Base-by-base conservation (phyloP, 2,329 filamentous ascomycete genomes). In the Fusarium acutatum region DNA sequence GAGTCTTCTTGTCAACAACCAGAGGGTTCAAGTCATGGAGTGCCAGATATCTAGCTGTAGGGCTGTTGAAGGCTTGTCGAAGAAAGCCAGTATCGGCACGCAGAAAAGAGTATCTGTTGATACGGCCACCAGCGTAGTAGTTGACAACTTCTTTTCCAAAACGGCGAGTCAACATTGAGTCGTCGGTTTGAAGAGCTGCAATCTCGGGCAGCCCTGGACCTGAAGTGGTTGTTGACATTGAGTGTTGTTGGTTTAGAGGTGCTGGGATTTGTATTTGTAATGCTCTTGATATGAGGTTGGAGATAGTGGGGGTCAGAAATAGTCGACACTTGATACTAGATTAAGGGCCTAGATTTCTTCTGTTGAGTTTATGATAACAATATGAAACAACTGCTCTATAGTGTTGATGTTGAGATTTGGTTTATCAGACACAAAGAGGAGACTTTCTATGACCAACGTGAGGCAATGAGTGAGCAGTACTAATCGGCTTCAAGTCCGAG, bases 101-200 rank as follows among this genome's bases (percentile, higher is more conserved):
- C 32, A 96, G 86, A 82, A 96, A 96, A 22, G 92, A 94, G 52
- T 95, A 88, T 50, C 94, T 91, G 84, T 96, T 96, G 64, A 96
- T 83, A 12, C 91, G 92, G 61, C 89, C 92, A 75, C 93, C 92
- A 56, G 93, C 90, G 83, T 95, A 96, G 88, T 96, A 96, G 83
- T 96, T 96, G 80, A 92, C 88, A 70, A 94, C 86, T 83, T 96
- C 94, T 75, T 89, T 91, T 82, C 94, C 94, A 83, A 95, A 96
- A 80, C 92, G 94, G 67, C 89, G 87, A 76, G 91, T 90, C 78
- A 96, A 86, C 90, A 94, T 94, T 18, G 88, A 90, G 81, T 87
- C 84, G 82, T 88, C 82, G 81, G 83, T 81, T 69, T 80, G 79
- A 71, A 87, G 81, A 70, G 78, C 82, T 61, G 85, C 82, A 63